phyloP scores from a whole-genome alignment of 495 filamentous ascomycete genomes.

The Penicillium arizonense region DNA sequence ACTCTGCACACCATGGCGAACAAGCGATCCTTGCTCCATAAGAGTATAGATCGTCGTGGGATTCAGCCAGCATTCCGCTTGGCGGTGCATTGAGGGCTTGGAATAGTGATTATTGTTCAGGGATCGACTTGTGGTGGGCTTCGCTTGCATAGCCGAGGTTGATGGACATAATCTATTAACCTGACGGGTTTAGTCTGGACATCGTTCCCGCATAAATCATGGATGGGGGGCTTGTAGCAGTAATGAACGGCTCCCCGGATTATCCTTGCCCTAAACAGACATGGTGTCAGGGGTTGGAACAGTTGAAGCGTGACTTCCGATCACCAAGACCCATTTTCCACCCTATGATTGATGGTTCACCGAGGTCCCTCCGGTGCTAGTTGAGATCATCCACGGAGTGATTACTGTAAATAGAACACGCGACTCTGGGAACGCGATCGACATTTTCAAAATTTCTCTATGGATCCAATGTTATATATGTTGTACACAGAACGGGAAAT shows the following conservation, averaged over 20 bases:
- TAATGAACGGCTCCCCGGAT: slow-evolving; percentile 10
- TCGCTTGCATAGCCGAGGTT: slow-evolving; percentile 21
- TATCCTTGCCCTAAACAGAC: slow-evolving; percentile 17
- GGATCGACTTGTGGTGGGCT: background rate
- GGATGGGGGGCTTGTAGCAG: background rate
- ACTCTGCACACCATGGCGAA: background rate
- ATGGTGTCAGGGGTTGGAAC: slow-evolving; percentile 12
- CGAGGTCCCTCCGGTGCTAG: background rate
- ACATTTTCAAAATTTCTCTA: background rate
- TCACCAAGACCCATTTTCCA: background rate
- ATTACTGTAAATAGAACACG: background rate
- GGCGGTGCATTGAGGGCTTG: background rate
- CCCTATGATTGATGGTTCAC: background rate
- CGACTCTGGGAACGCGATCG: background rate
- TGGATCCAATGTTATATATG: slow-evolving; percentile 2
- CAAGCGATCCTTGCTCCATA: slow-evolving; percentile 11
- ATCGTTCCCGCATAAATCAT: background rate
- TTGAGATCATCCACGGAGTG: background rate
- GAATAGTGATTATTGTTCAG: background rate
- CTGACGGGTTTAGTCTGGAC: slow-evolving; percentile 6
- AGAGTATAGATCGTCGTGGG: slow-evolving; percentile 16
- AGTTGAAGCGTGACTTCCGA: background rate
- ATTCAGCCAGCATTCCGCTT: background rate
- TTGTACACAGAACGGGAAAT: background rate
- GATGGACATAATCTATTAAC: background rate